Evolutionary conservation across 2,329 filamentous ascomycete species (phyloP).

Genomic region (Zalaria sp.): DNA sequence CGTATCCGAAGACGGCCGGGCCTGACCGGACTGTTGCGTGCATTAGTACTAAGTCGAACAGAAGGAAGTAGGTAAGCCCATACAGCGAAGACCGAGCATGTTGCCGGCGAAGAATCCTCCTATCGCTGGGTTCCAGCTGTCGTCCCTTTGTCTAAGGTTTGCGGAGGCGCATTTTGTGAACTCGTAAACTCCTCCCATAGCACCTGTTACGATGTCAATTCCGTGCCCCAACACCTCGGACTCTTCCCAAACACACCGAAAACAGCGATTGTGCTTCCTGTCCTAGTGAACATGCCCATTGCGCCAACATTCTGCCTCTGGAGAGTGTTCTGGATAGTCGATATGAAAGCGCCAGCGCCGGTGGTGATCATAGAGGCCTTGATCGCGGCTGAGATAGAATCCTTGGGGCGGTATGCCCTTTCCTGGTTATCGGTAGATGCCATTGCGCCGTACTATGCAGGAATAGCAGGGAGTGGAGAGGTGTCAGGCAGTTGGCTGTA

Average conservation of each 20-base stretch:
- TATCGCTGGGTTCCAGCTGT: conserved; percentile 58
- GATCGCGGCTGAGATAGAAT: conserved; percentile 56
- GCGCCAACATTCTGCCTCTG: conserved; percentile 68
- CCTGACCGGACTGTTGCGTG: conserved; percentile 37
- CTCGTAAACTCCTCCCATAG: conserved; percentile 59
- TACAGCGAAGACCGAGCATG: conserved; percentile 60
- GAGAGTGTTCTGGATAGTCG: conserved; percentile 76
- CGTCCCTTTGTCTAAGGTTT: conserved; percentile 76
- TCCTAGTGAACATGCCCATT: conserved; percentile 66
- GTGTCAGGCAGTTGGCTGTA: not conserved
- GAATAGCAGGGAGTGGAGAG: not conserved
- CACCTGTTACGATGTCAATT: conserved; percentile 36
- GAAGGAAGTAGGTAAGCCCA: conserved; percentile 13
- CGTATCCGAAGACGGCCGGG: conserved; percentile 56
- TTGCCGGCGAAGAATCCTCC: conserved; percentile 66
- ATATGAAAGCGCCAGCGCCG: conserved; percentile 54
- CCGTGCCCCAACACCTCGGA: not conserved
- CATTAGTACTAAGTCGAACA: conserved; percentile 7
- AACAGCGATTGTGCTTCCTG: conserved; percentile 57
- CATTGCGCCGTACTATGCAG: conserved; percentile 26
- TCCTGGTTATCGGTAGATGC: conserved; percentile 29
- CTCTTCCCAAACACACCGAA: conserved; percentile 37
- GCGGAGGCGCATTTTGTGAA: conserved; percentile 65
- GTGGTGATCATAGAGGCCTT: conserved; percentile 52
- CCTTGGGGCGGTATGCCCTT: conserved; percentile 52